Base-by-base conservation (phyloP, 495 filamentous ascomycete genomes). In the Aspergillus nanangensis region DNA sequence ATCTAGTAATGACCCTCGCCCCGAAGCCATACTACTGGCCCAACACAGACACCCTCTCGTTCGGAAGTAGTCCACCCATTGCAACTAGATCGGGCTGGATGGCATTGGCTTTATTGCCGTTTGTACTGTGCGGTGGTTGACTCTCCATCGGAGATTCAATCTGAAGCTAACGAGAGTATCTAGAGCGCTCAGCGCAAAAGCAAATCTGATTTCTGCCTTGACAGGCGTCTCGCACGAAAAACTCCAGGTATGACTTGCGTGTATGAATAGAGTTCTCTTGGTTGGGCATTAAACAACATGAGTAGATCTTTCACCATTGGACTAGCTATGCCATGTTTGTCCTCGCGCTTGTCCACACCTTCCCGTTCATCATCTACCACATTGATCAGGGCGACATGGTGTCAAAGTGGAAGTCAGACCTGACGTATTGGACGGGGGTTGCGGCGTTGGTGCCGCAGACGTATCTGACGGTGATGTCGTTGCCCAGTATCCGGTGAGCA, bases 11-110 rank as follows among this genome's bases (percentile, higher is more conserved):
- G 74, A 71, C 62, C 0, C 61, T 81, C 8, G 67, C 63, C 15
- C 72, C 77, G 2, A 50, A 67, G 39, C 78, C 79, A 0, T 81
- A 81, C 44, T 82, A 82, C 58, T 81, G 78, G 75, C 70, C 77
- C 2, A 75, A 74, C 31, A 67, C 61, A 3, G 55, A 47, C 23
- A 62, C 55, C 2, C 31, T 69, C 17, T 67, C 56, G 29, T 79
- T 68, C 41, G 77, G 76, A 7, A 56, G 52, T 13, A 70, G 65
- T n/a, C 77, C 78, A 9, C 75, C 78, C 3, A 63, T 79, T 22
- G 74, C 75, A 3, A 75, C 75, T 0, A 54, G 78, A 14, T 48
- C 71, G 0, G 79, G 76, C 8, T 75, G 71, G 58, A 74, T 81
- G 67, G 68, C 75, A 5, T 34, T 75, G 9, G 77, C 71, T 0